Evolutionary conservation across 2,329 filamentous ascomycete genomes (phyloP).

Genomic region (Fusarium tuaranense): DNA sequence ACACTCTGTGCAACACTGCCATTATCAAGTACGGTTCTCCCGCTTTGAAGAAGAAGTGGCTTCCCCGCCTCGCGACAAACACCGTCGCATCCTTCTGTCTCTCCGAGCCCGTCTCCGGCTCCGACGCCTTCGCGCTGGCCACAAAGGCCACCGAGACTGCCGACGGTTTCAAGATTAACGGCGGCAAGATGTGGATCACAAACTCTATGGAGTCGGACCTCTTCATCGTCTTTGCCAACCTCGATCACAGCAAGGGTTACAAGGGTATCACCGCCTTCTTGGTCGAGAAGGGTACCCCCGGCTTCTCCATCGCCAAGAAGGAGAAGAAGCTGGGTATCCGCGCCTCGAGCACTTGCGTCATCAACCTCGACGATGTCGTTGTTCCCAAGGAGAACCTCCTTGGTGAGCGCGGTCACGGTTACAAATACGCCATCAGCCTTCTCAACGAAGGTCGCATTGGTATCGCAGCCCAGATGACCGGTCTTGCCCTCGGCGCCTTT

Average conservation of each 20-base stretch:
- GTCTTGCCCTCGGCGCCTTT: constrained; percentile 91
- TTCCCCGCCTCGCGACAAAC: constrained; percentile 90
- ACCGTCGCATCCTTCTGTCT: constrained; percentile 94
- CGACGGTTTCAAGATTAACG: constrained; percentile 86
- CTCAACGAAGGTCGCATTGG: constrained; percentile 98
- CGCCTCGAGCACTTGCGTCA: constrained; percentile 94
- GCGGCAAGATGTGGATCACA: constrained; percentile 99
- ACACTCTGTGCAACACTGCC: constrained; percentile 96
- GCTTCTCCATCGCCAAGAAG: constrained; percentile 98
- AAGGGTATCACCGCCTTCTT: constrained; percentile 97
- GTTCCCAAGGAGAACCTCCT: constrained; percentile 90
- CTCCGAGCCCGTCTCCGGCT: constrained; percentile 91
- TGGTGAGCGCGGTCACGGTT: constrained; percentile 89
- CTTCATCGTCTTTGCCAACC: constrained; percentile 98
- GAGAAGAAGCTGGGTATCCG: constrained; percentile 99
- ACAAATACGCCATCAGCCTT: constrained; percentile 96
- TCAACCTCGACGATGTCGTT: constrained; percentile 97
- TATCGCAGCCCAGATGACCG: constrained; percentile 99
- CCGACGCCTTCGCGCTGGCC: constrained; percentile 93
- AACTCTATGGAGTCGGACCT: constrained; percentile 94
- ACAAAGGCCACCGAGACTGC: constrained; percentile 89
- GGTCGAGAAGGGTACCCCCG: constrained; percentile 88
- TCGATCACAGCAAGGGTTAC: constrained; percentile 92
- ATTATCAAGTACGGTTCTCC: constrained; percentile 86
- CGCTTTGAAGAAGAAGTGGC: constrained; percentile 83